A percentile compares a stretch with the other conserved stretches of the same genome.
These are phyloP conservation scores for Farysia itapuensis DNA, from an alignment of 1,284 basidiomycete species.

Conservation along the genomic window DNA sequence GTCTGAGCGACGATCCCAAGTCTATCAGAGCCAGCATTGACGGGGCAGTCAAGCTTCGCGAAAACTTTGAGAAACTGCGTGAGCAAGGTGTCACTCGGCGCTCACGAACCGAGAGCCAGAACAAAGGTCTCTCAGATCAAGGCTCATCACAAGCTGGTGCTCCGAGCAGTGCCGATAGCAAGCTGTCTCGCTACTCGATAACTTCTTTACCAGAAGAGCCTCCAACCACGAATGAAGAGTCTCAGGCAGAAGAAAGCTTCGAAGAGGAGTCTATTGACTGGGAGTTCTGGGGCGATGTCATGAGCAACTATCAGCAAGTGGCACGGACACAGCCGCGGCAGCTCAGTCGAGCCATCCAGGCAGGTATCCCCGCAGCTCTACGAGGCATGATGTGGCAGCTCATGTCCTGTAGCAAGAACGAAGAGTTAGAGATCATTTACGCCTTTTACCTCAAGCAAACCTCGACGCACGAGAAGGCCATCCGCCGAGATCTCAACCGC, in stretches of 20 bases:
- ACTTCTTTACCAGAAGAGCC: conserved; percentile 9
- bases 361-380: conserved; percentile 80
- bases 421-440: conserved; percentile 82
- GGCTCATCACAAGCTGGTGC: background rate
- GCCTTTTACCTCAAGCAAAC: conserved; percentile 76
- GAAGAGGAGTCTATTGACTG: conserved; percentile 59
- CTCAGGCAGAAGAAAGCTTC: conserved; percentile 19
- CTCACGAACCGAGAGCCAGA: conserved; percentile 21
- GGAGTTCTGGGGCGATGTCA: conserved; percentile 96
- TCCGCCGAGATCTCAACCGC: conserved; percentile 80
- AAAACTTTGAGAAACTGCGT: conserved; percentile 53
- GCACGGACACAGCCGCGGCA: conserved; percentile 66
- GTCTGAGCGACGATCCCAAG: conserved; percentile 45
- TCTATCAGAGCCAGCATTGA: conserved; percentile 47
- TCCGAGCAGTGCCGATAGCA: background rate
- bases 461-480: conserved; percentile 89
- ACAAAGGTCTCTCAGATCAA: conserved; percentile 1
- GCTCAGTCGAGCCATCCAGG: conserved; percentile 85
- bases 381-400: conserved; percentile 98
- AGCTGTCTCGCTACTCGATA: background rate
- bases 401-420: conserved; percentile 86
- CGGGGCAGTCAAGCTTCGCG: conserved; percentile 50
- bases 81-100: conserved; percentile 12
- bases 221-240: conserved; percentile 2
- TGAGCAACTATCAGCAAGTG: conserved; percentile 64